phyloP scores from a whole-genome alignment of 345 rosid genomes.

The Eutrema japonicum region DNA sequence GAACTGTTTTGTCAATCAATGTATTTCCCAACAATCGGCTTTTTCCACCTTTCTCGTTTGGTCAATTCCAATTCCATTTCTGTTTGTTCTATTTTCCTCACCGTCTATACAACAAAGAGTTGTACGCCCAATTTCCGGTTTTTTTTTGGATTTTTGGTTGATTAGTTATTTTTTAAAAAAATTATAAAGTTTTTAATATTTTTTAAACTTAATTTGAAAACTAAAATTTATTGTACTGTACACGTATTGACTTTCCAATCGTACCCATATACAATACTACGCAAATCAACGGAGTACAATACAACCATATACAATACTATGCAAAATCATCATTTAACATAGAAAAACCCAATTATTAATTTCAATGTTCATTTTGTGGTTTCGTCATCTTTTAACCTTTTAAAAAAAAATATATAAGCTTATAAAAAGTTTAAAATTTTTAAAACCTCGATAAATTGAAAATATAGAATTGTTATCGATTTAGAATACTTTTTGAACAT shows the following conservation, averaged over 20 bases:
- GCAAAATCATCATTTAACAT: no score
- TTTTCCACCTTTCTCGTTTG: constrained; percentile 23
- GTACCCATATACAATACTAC: no score
- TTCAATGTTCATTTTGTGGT: background rate
- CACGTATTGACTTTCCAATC: no score
- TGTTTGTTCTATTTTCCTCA: constrained; percentile 13
- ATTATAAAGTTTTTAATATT: no score
- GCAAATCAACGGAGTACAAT: no score
- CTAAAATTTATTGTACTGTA: no score
- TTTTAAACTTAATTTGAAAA: no score
- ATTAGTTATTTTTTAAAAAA: no score
- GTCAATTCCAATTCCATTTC: constrained; percentile 23
- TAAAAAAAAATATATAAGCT: background rate
- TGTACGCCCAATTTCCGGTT: no score
- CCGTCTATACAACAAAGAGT: background rate
- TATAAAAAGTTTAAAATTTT: background rate
- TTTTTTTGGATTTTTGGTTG: no score
- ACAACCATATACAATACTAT: no score
- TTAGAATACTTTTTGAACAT: background rate
- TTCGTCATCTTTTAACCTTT: background rate
- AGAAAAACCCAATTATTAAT: background rate
- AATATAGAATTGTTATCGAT: background rate
- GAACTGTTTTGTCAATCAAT: constrained; percentile 31
- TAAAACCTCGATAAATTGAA: background rate
- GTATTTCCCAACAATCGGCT: constrained; percentile 27